Percentiles rank a stretch among this genome's conserved stretches.
Evolutionary conservation across 352 stramenopile species (phyloP).

Genomic region (Thalassiosira delicatula): DNA sequence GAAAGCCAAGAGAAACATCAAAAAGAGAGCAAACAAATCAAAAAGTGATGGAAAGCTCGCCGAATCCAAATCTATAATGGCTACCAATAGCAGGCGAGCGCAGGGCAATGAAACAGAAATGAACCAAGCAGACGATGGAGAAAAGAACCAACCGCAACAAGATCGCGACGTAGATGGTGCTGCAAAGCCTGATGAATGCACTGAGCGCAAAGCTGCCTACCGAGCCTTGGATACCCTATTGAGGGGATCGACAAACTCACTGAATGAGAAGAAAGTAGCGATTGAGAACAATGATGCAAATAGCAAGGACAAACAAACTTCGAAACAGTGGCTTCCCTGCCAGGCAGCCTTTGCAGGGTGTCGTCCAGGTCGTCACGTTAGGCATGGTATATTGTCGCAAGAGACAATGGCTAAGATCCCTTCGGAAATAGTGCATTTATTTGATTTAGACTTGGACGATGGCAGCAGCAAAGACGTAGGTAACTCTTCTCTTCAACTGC

Average conservation of each 20-base stretch:
- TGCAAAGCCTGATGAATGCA: slow-evolving; percentile 30
- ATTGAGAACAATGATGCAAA: slow-evolving; percentile 10
- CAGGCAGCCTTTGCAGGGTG: slow-evolving; percentile 76
- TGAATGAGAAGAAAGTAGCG: slow-evolving; percentile 12
- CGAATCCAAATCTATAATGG: slow-evolving; percentile 5
- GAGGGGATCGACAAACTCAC: slow-evolving; percentile 16
- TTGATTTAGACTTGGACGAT: too few species aligned
- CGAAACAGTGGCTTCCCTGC: slow-evolving; percentile 64
- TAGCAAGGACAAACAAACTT: slow-evolving; percentile 24
- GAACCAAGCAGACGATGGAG: background rate
- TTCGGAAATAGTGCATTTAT: too few species aligned
- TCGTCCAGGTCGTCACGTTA: slow-evolving; percentile 55
- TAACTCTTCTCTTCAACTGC: too few species aligned
- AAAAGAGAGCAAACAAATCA: slow-evolving; percentile 17
- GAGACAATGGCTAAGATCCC: slow-evolving; percentile 54
- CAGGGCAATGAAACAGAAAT: slow-evolving; percentile 3
- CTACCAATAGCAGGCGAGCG: slow-evolving; percentile 28
- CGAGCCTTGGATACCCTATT: slow-evolving; percentile 58
- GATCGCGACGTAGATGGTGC: background rate
- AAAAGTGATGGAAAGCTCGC: slow-evolving; percentile 12
- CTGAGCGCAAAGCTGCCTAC: slow-evolving; percentile 56
- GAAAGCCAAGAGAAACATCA: background rate
- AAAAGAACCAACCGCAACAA: slow-evolving; percentile 20
- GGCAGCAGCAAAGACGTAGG: too few species aligned
- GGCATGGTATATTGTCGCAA: slow-evolving; percentile 53